Evolutionary conservation across 1,139 yeast genomes (phyloP), one percentile per base, ranked within the genome.

Genomic region (Petasospora fabianii): DNA sequence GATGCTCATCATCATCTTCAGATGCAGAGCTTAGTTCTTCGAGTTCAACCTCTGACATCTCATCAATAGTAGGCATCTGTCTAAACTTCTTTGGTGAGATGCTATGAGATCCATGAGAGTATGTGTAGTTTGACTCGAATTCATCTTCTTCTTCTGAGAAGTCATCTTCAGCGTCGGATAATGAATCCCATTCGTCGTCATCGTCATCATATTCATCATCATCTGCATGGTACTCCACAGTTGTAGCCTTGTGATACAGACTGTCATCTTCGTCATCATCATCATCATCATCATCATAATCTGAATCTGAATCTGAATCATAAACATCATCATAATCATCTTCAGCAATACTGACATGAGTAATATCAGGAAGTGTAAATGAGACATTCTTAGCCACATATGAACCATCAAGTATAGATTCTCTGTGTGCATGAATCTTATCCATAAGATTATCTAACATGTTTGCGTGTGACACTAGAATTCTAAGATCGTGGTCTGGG

Each of bases 391-490:
- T 35, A 3, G 36, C 33, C 10, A 32, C 17, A 20, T 40, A 39
- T 5, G 42, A 41, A 11, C 42, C 41, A 31, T 38, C 27, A 5
- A 44, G 36, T 22, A 44, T 40, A 12, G 45, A 30, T 22, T 38
- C 32, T 32, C 47, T 46, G 24, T 43, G 47, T 13, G 35, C 33
- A 19, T 48, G 50, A 18, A 54, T 50, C 13, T 27, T 39, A 8
- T 78, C 88, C 77, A 84, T 79, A 33, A 84, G 58, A 47, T 69
- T 69, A 55, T 84, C 95, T 44, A 84, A 68, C 66, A 84, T 65
- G 59, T 84, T 84, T 15, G 94, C 92, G 60, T 84, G 94, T 24
- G 79, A 72, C 3, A 84, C 90, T 34, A 84, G 68, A 35, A 69
- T 64, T 44, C 87, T 69, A 39, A 84, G 66, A 44, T 78, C 66